Evolutionary conservation across 75 land plant species (phyloP).

Genomic region (Pinus taeda): DNA sequence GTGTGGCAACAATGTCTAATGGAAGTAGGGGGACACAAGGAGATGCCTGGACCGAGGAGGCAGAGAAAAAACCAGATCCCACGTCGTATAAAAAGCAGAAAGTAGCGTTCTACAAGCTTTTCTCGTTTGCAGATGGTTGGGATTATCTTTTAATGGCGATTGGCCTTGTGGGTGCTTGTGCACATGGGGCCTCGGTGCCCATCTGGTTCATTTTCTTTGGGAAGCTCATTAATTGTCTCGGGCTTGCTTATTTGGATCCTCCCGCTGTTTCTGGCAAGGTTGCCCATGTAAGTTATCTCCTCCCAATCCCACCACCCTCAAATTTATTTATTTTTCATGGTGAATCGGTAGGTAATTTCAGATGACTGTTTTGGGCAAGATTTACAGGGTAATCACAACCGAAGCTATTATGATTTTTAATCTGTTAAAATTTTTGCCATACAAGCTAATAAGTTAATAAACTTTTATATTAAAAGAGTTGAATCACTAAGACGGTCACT

Average conservation of each 20-base stretch:
- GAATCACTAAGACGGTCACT: too few species aligned
- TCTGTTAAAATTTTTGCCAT: too few species aligned
- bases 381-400: too few species aligned
- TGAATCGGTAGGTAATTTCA: too few species aligned
- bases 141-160: conserved; percentile 73
- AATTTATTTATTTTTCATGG: too few species aligned
- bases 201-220: conserved; percentile 98
- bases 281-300: conserved; percentile 19
- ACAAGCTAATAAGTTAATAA: too few species aligned
- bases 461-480: too few species aligned
- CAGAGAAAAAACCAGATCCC: conserved; percentile 22
- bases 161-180: conserved; percentile 81
- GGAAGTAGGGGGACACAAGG: neutral
- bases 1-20: too few species aligned
- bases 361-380: too few species aligned
- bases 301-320: neutral
- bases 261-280: conserved; percentile 66
- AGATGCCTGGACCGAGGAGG: neutral
- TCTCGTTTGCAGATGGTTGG: conserved; percentile 71
- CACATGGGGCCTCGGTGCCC: conserved; percentile 95
- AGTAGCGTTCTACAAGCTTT: conserved; percentile 78
- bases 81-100: conserved; percentile 23
- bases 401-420: too few species aligned
- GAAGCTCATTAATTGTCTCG: conserved; percentile 81
- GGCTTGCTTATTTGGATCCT: conserved; percentile 73